Base-by-base conservation (phyloP, 2,329 filamentous ascomycete species). In the Aspergillus sp. region DNA sequence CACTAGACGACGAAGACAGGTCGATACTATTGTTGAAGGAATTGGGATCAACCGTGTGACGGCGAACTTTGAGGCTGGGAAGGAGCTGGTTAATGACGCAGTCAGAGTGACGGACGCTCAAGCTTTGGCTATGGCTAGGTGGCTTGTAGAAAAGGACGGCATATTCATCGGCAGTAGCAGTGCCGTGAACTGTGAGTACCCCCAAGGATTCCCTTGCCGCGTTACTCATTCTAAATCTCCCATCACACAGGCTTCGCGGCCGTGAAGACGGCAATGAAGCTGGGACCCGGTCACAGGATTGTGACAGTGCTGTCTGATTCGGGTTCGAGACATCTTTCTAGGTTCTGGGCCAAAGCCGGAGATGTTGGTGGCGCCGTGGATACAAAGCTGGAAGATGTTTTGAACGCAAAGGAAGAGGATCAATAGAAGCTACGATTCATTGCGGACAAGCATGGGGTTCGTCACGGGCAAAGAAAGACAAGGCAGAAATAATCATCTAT, bases 1-100 rank as follows among this genome's bases (percentile, higher is more conserved):
- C 3, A 98, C 94, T 11, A 83, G 95, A 13, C 84, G 96, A 52
- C 84, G 95, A 61, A 88, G 91, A 69, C 96, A 99, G 77, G 92
- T 99, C 55, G 96, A 99, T 79, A 93, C 90, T 4, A 91, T 99
- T 65, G 92, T 99, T 27, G 96, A 99, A 78, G 95, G 95, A 1
- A 91, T 99, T 65, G 95, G 95, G 1, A 90, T 98, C 75, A 99
- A 96, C 73, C 88, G 95, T 2, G 83, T 96, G n/a, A 99, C 95
- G 1, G 85, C 87, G 56, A 99, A 98, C 75, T 95, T 99, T 65
- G 91, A 96, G 73, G 89, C 88, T 27, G 95, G 94, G 0, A 83
- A 91, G 65, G 88, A 94, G 70, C 78, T 97, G 58, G 86, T 99
- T 56, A 92, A 97, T 74, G 92, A 97, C 77, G 94, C 95, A 2